Percentiles rank a stretch among this genome's conserved stretches.
These are phyloP conservation scores for Sporisorium reilianum DNA, from an alignment of 1,284 basidiomycete species.

Conservation along the genomic window DNA sequence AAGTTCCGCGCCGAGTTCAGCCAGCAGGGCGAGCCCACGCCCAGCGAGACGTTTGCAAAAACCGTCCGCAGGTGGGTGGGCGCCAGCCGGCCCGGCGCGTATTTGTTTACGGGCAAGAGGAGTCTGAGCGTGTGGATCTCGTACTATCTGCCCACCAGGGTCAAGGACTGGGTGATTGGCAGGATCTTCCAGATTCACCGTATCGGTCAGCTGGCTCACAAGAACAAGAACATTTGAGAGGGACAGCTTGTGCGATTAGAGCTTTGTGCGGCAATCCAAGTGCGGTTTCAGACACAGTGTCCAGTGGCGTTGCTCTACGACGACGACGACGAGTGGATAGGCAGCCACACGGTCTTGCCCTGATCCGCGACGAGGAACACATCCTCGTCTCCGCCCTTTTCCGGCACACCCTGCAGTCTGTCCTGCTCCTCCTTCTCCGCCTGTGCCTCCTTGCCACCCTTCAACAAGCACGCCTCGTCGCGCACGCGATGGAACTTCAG, in stretches of 20 bases:
- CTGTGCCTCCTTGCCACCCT: slow-evolving; percentile 9
- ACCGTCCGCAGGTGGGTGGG: slow-evolving; percentile 35
- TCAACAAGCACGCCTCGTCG: slow-evolving; percentile 19
- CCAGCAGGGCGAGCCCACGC: slow-evolving; percentile 55
- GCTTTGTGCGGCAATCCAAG: not conserved
- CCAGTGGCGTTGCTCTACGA: not conserved
- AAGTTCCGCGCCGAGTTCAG: slow-evolving; percentile 53
- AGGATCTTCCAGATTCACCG: slow-evolving; percentile 45
- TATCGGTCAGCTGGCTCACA: slow-evolving; percentile 31
- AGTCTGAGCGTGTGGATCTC: slow-evolving; percentile 43
- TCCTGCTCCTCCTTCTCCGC: slow-evolving; percentile 4
- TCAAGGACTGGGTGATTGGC: slow-evolving; percentile 49
- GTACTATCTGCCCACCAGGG: slow-evolving; percentile 49
- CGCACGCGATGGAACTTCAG: slow-evolving; percentile 23
- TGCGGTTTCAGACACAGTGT: not conserved
- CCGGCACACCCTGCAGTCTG: not conserved
- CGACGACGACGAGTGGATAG: slow-evolving; percentile 14
- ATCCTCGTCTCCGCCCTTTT: slow-evolving; percentile 19
- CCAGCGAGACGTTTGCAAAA: slow-evolving; percentile 47
- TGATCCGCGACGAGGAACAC: slow-evolving; percentile 56
- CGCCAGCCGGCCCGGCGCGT: slow-evolving; percentile 34
- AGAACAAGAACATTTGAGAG: slow-evolving; percentile 44
- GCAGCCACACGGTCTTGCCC: slow-evolving; percentile 57
- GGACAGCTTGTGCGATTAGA: too few species aligned
- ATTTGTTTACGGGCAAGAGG: slow-evolving; percentile 54